Base-by-base conservation (phyloP, 108 stramenopile genomes). In the Nannochloropsis gaditana region DNA sequence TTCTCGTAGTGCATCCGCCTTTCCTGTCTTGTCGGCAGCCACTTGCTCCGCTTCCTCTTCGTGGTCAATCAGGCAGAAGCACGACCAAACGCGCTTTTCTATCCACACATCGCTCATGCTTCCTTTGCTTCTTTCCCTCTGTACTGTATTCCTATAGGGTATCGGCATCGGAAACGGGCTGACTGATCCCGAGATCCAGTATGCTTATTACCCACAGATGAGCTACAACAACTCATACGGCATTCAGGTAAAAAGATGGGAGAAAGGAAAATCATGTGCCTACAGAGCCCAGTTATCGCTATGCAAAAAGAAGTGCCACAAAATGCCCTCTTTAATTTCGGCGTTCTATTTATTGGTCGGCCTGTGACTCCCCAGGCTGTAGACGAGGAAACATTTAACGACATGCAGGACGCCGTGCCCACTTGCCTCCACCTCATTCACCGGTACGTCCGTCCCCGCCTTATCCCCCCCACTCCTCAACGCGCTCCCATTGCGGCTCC, bases 91-190 rank as follows among this genome's bases (percentile, higher is more conserved):
- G 31, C 31, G 31, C 31, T 31, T 31, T 31, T 31, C 31, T 31
- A 31, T 11, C 47, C 1, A 11, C 47, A 50, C 15, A 0, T 50
- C 47, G 10, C 47, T 50, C 47, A 50, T 15, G 11, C 47, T 50
- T 31, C 47, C 47, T 50, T 50, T 50, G 10, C 47, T 15, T 50
- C 47, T 15, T 50, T 50, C 47, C 47, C 47, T 50, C 47, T 15
- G 0, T 50, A 10, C 47, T 15, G 11, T 15, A 10, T 1, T 50
- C 15, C 15, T 10, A 10, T 15, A 50, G 47, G 98, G 98, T 43
- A 79, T 99, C 43, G 96, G 94, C 43, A 92, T 99, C 83, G 98
- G 98, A 9, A 99, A 99, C 90, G 96, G 96, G 5, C 91, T 97
- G 9, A 98, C 96, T 19, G 87, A 95, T 85, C 96, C 97, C 9